A percentile compares a stretch with the other conserved stretches of the same genome.
phyloP scores from a whole-genome alignment of 2,329 filamentous ascomycete species.

The Fusarium stilboides region DNA sequence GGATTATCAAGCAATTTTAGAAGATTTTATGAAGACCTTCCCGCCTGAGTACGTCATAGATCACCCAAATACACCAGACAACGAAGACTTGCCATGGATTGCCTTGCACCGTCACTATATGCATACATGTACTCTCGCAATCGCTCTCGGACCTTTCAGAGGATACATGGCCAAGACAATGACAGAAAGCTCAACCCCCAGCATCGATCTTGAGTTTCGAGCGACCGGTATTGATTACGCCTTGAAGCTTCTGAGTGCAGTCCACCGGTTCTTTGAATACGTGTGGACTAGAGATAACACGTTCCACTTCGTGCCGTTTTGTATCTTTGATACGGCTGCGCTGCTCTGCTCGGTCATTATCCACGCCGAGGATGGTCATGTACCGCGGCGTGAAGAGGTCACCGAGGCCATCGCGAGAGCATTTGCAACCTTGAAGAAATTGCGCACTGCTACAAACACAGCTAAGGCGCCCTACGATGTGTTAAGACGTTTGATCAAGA shows the following conservation, averaged over 20 bases:
- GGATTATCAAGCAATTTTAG: conserved; percentile 17
- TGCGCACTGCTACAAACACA: conserved; percentile 26
- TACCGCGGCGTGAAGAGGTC: conserved; percentile 17
- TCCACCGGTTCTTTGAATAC: conserved; percentile 26
- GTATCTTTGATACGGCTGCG: conserved; percentile 28
- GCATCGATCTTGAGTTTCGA: conserved; percentile 16
- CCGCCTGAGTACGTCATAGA: conserved; percentile 26
- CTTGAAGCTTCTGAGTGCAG: conserved; percentile 13
- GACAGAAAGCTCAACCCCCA: neutral
- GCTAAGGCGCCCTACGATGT: conserved; percentile 34
- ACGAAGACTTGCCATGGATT: conserved; percentile 26
- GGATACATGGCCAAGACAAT: conserved; percentile 29
- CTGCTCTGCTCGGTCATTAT: conserved; percentile 25
- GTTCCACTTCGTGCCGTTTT: conserved; percentile 29
- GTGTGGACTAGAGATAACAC: conserved; percentile 34
- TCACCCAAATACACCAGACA: conserved; percentile 12
- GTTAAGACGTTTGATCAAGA: conserved; percentile 31
- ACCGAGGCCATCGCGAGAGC: conserved; percentile 7
- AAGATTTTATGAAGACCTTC: conserved; percentile 25
- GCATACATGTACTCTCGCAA: conserved; percentile 27
- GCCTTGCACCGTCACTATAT: conserved; percentile 31
- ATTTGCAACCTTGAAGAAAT: conserved; percentile 24
- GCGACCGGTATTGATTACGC: conserved; percentile 25
- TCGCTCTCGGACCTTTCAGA: conserved; percentile 22
- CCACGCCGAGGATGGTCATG: conserved; percentile 9